Conservation (phyloP, 495 filamentous ascomycete genomes). For the Penicillium silybi region DNA sequence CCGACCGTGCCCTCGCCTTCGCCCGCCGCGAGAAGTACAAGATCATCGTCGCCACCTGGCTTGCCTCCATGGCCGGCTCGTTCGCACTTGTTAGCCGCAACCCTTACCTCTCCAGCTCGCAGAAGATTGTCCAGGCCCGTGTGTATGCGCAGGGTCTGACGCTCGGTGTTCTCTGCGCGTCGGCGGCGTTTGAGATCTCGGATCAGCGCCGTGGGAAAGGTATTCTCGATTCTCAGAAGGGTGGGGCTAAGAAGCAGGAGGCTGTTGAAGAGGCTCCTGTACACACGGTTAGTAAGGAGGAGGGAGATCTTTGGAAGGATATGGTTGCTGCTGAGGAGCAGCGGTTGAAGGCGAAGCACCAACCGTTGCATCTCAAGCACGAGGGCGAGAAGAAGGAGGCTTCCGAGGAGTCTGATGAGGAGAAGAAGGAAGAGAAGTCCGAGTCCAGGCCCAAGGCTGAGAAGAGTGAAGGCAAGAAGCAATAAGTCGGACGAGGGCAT, state of each 20-base stretch:
- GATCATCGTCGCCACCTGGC: constrained; percentile 82
- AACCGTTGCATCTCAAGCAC: constrained; percentile 35
- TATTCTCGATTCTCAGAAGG: constrained; percentile 48
- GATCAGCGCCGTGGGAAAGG: constrained; percentile 75
- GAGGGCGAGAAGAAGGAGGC: constrained; percentile 2
- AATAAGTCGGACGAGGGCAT: background rate
- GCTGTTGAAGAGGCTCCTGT: constrained; percentile 61
- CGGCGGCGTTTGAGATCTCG: constrained; percentile 82
- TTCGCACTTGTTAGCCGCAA: constrained; percentile 75
- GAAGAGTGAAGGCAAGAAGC: constrained; percentile 17
- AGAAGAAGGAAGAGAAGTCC: constrained; percentile 5
- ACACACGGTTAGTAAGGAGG: constrained; percentile 57
- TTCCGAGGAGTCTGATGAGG: constrained; percentile 7
- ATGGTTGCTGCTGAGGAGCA: constrained; percentile 79
- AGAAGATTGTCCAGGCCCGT: constrained; percentile 97
- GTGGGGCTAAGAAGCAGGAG: constrained; percentile 55
- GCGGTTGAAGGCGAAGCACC: constrained; percentile 56
- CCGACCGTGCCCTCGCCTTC: constrained; percentile 53
- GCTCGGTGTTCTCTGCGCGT: constrained; percentile 79
- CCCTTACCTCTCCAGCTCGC: constrained; percentile 65
- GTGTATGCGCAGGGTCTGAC: constrained; percentile 97
- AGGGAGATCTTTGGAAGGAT: constrained; percentile 86
- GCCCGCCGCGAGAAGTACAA: constrained; percentile 80
- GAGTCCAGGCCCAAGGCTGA: constrained; percentile 11
- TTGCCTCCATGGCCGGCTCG: constrained; percentile 73